phyloP scores from a whole-genome alignment of 2,329 filamentous ascomycete species.

The Lasiodiplodia sp. region DNA sequence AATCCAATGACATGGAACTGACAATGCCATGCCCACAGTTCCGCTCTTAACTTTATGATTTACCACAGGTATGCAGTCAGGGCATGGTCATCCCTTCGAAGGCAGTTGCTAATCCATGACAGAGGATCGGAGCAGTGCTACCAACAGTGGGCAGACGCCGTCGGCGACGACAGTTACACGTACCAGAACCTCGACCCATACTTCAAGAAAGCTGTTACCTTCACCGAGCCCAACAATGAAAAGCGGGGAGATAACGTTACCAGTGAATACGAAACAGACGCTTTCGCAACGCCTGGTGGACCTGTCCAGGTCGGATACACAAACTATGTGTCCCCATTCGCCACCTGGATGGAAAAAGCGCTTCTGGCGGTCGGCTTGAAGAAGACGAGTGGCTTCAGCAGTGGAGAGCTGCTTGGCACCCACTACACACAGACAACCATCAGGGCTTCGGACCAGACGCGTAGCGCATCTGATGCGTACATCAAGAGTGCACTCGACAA shows the following conservation, averaged over 20 bases:
- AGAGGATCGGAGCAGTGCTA: conserved; percentile 33
- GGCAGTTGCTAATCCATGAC: neutral
- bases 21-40: neutral
- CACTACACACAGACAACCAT: conserved; percentile 42
- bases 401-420: conserved; percentile 36
- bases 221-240: conserved; percentile 40
- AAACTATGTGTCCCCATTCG: conserved; percentile 39
- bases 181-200: conserved; percentile 41
- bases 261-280: conserved; percentile 34
- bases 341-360: conserved; percentile 36
- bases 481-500: conserved; percentile 28
- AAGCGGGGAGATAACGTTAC: conserved; percentile 36
- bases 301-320: conserved; percentile 40
- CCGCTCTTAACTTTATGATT: neutral
- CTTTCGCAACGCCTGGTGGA: conserved; percentile 34
- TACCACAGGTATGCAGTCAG: neutral
- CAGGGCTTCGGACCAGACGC: conserved; percentile 36
- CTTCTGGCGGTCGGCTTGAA: conserved; percentile 37
- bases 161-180: conserved; percentile 42
- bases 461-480: conserved; percentile 36
- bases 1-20: neutral
- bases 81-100: neutral
- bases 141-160: conserved; percentile 40
- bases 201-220: conserved; percentile 39
- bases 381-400: conserved; percentile 35